Base-by-base conservation (phyloP, 345 rosid genomes). In the Barbarea vulgaris region DNA sequence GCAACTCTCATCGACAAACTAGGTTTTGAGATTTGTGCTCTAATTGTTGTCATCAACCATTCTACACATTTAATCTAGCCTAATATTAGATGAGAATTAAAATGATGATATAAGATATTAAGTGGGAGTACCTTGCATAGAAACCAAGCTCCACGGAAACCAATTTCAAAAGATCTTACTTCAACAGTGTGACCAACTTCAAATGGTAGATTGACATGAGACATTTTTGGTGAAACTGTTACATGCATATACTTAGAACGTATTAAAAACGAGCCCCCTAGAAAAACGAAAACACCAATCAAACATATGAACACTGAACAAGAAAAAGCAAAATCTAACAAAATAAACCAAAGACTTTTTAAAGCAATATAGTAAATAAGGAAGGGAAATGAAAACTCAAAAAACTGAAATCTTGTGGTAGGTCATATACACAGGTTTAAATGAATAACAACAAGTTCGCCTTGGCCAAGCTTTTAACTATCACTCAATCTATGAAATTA, bases 141-240 rank as follows among this genome's bases (percentile, higher is more conserved):
- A 68, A 91, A 91, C 97, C 97, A 91, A 12, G 96, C 91, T 73
- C 96, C 93, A 56, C 96, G 90, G 62, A 18, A 91, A 52, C 97
- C 97, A 0, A 0, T 0, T 19, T 66, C 10, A 48, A 86, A 82
- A 37, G 93, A 81, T 80, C 70, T 85, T 5, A 78, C 21, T 78
- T 91, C 97, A 1, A 73, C 84, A 17, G 55, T 33, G 41, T 85
- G 73, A 36, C 85, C 91, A 15, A 85, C 88, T 81, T 85, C 37
- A 58, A 88, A 79, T 15, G 84, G 86, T 60, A 61, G 55, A 22
- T 39, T 33, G n/a, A 28, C n/a, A 7, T n/a, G 27, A 52, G 24
- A 4, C 76, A 63, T 72, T 9, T 70, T 18, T 60, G 17, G 25
- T 58, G 25, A 44, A 57, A 58, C 6, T 21, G 25, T 59, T 46